phyloP scores from a whole-genome alignment of 805 yeast species.

The Lipomyces anomalus region DNA sequence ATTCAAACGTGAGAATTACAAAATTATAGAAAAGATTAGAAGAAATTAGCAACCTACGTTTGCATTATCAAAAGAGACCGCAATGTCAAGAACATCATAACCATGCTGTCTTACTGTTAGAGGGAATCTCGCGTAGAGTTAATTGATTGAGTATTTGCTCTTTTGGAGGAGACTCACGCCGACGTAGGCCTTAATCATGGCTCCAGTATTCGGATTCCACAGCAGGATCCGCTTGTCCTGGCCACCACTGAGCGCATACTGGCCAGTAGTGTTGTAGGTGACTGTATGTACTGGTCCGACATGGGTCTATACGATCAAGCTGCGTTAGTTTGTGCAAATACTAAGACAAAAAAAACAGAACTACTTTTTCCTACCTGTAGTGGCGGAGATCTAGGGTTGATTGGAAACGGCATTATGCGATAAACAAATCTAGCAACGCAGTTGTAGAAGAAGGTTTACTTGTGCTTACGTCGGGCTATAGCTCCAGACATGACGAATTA shows the following conservation, averaged over 20 bases:
- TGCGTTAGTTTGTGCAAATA: neutral
- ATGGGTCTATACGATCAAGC: constrained; percentile 8
- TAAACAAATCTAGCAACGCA: no score
- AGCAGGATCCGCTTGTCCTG: constrained; percentile 28
- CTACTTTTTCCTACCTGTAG: neutral
- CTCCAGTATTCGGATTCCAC: constrained; percentile 28
- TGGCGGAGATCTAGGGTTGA: constrained; percentile 4
- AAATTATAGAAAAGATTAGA: neutral
- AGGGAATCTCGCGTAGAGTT: neutral
- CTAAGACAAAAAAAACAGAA: neutral
- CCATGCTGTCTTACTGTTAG: constrained; percentile 22
- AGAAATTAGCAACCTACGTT: constrained; percentile 7
- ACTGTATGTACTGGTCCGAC: constrained; percentile 28
- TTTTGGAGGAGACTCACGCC: constrained; percentile 8
- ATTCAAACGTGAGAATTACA: neutral
- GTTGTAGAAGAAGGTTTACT: no score
- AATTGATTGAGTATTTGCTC: neutral
- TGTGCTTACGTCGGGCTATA: no score
- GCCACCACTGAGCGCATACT: constrained; percentile 31
- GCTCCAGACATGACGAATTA: no score
- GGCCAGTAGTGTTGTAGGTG: constrained; percentile 27
- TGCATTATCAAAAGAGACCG: constrained; percentile 27
- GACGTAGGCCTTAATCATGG: constrained; percentile 22
- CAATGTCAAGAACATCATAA: constrained; percentile 31
- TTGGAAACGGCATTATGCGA: constrained; percentile 16